These are phyloP conservation scores for Cladosporium colombiae DNA, from an alignment of 2,329 filamentous ascomycete genomes.

Conservation along the genomic window DNA sequence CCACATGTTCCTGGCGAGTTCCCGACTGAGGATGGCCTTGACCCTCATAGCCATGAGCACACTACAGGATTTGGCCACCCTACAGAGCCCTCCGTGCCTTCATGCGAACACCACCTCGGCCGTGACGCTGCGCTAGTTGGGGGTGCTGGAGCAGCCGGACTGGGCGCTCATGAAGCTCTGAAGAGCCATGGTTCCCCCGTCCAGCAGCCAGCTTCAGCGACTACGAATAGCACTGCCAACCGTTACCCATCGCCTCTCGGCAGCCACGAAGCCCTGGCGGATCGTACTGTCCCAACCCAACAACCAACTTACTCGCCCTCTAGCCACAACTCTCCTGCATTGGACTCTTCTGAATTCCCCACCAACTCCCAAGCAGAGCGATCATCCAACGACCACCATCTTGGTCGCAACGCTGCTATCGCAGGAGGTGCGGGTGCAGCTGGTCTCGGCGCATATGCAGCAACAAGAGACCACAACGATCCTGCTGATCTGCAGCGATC, in stretches of 20 bases:
- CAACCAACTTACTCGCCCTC: background rate
- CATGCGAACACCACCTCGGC: slow-evolving; percentile 31
- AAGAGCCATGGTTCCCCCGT: background rate
- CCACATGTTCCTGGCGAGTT: slow-evolving; percentile 39
- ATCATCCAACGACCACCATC: slow-evolving; percentile 29
- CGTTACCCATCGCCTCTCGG: background rate
- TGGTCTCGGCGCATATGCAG: slow-evolving; percentile 22
- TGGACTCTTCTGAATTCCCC: background rate
- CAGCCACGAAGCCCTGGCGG: background rate
- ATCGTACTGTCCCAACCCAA: background rate
- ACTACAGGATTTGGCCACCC: background rate
- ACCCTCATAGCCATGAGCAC: slow-evolving; percentile 20
- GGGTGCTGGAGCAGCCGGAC: slow-evolving; percentile 33
- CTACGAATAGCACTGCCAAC: background rate
- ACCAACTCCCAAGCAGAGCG: background rate
- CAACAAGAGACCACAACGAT: slow-evolving; percentile 20
- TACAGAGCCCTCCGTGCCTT: background rate
- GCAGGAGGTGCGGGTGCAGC: slow-evolving; percentile 37
- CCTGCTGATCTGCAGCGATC: background rate
- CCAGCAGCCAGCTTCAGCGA: background rate
- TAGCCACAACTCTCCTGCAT: background rate
- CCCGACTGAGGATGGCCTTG: slow-evolving; percentile 29
- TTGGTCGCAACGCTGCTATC: slow-evolving; percentile 37
- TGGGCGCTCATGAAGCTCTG: background rate
- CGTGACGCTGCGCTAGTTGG: slow-evolving; percentile 36